A percentile compares a stretch with the other conserved stretches of the same genome.
phyloP scores from a whole-genome alignment of 2,329 filamentous ascomycete species.

The Talaromyces rugulosus region DNA sequence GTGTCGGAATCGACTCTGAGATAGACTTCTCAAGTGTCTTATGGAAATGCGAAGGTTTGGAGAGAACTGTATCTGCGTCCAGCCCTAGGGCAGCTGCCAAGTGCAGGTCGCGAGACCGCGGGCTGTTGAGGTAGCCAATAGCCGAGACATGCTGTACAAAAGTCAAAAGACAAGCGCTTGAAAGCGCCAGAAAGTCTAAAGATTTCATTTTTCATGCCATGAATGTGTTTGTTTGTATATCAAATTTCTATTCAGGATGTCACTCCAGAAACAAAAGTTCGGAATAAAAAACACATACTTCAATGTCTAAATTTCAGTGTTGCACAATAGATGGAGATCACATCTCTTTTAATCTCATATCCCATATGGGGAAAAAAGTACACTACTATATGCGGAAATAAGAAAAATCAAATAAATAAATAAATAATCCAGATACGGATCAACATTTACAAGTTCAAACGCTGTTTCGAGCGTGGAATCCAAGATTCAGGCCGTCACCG shows the following conservation, averaged over 20 bases:
- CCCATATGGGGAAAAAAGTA: not conserved
- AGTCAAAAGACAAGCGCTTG: not conserved
- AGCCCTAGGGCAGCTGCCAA: constrained; percentile 19
- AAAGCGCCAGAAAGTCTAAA: not conserved
- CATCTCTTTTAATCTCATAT: constrained; percentile 3
- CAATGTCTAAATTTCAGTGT: not conserved
- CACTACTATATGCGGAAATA: not conserved
- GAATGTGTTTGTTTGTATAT: not conserved
- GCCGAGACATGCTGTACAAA: constrained; percentile 14
- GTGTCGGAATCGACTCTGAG: constrained; percentile 1
- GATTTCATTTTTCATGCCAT: not conserved
- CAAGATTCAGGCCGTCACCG: not conserved
- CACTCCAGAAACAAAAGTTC: not conserved
- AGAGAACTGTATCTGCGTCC: constrained; percentile 15
- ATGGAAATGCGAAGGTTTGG: constrained; percentile 14
- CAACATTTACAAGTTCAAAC: not conserved
- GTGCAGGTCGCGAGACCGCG: constrained; percentile 15
- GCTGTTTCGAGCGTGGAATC: not conserved
- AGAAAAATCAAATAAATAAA: not conserved
- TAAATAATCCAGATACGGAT: not conserved
- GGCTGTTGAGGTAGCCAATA: constrained; percentile 14
- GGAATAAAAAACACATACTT: not conserved
- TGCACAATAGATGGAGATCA: not conserved
- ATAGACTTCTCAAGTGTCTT: constrained; percentile 7
- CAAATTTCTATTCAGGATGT: not conserved